Conservation (phyloP, 2,329 filamentous ascomycete genomes). For the Teratosphaeria destructans region DNA sequence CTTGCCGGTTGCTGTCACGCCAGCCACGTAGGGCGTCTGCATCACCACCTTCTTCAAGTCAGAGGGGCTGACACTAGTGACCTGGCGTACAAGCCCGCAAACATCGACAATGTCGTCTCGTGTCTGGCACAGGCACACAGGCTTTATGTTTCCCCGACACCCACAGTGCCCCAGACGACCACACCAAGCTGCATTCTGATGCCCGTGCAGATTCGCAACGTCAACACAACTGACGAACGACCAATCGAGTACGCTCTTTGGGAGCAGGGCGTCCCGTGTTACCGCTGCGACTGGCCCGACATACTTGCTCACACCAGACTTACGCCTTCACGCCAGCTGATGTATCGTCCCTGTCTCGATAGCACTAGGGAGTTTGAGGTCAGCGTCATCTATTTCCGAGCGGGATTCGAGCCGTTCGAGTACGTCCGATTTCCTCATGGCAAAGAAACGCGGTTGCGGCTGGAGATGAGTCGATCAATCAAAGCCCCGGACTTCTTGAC, state of each 20-base stretch:
- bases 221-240: conserved; percentile 12
- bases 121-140: neutral
- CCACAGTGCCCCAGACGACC: neutral
- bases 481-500: conserved; percentile 35
- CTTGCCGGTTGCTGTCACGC: conserved; percentile 33
- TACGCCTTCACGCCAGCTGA: conserved; percentile 23
- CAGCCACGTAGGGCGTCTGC: conserved; percentile 32
- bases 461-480: conserved; percentile 33
- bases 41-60: conserved; percentile 24
- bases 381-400: conserved; percentile 34
- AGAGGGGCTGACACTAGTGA: conserved; percentile 3
- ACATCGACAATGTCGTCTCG: conserved; percentile 6
- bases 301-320: conserved; percentile 23
- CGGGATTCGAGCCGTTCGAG: conserved; percentile 32
- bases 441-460: conserved; percentile 20
- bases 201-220: conserved; percentile 35
- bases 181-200: conserved; percentile 27
- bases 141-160: neutral
- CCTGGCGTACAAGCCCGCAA: neutral
- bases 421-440: conserved; percentile 24
- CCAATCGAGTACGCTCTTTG: conserved; percentile 2
- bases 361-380: conserved; percentile 24
- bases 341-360: conserved; percentile 25
- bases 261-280: conserved; percentile 15
- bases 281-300: conserved; percentile 29